Evolutionary conservation across 78 protist species (phyloP).

Genomic region (Dictyostelium citrinum): DNA sequence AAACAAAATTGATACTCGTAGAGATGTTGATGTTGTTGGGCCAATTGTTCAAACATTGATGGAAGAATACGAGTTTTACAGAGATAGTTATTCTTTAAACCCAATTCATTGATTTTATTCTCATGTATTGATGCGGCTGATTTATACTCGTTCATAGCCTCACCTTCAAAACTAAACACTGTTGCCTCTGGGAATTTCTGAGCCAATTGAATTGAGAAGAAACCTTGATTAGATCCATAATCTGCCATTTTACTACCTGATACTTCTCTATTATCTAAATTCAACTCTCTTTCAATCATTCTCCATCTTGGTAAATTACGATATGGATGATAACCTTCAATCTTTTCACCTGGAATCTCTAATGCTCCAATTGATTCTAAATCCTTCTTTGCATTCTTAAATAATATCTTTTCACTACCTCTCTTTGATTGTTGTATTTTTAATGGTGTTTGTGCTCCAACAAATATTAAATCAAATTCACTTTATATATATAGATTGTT

Average conservation of each 20-base stretch:
- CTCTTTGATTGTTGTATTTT: background rate
- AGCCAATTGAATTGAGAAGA: slow-evolving; percentile 33
- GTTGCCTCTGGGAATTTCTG: slow-evolving; percentile 5
- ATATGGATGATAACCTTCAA: slow-evolving; percentile 51
- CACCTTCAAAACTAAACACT: slow-evolving; percentile 42
- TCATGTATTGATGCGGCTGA: slow-evolving; percentile 2
- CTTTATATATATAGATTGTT: no score
- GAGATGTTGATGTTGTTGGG: slow-evolving; percentile 4
- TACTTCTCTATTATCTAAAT: background rate
- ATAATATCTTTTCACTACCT: background rate
- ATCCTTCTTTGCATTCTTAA: slow-evolving; percentile 19
- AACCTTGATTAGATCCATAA: slow-evolving; percentile 68
- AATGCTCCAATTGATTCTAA: background rate
- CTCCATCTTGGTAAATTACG: slow-evolving; percentile 70
- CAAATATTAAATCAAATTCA: background rate
- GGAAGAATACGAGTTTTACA: slow-evolving; percentile 28
- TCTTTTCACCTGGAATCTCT: background rate
- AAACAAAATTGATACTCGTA: slow-evolving; percentile 65
- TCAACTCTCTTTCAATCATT: slow-evolving; percentile 71
- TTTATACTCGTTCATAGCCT: slow-evolving; percentile 25
- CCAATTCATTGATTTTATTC: background rate
- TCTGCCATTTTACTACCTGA: background rate
- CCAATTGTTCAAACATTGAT: slow-evolving; percentile 12
- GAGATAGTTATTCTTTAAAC: background rate
- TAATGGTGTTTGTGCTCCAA: background rate